Evolutionary conservation across 2,329 filamentous ascomycete genomes (phyloP).

Genomic region (Plectosphaerella cucumerina): DNA sequence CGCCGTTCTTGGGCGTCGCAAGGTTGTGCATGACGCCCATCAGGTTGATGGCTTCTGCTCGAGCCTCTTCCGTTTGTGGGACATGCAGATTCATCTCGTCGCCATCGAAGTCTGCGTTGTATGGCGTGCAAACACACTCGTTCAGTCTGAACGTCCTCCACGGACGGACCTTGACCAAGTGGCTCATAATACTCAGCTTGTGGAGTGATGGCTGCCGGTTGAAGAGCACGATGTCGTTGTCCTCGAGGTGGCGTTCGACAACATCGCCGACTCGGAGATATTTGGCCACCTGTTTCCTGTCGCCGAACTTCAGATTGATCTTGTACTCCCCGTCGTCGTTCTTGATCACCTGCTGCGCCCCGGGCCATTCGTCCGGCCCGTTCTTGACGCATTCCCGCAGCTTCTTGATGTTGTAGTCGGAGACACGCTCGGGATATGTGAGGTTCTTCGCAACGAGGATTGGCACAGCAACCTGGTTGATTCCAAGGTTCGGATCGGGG

Average conservation of each 20-base stretch:
- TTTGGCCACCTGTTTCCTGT: conserved; percentile 66
- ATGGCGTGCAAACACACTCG: conserved; percentile 96
- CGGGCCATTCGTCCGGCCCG: conserved; percentile 76
- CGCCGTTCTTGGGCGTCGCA: conserved; percentile 93
- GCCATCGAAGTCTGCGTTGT: conserved; percentile 98
- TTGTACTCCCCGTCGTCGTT: conserved; percentile 62
- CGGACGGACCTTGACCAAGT: conserved; percentile 87
- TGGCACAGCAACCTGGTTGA: conserved; percentile 92
- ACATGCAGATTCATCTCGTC: conserved; percentile 99
- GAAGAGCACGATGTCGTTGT: conserved; percentile 94
- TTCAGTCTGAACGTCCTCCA: conserved; percentile 96
- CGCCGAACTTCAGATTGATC: conserved; percentile 70
- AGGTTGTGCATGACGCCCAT: conserved; percentile 99
- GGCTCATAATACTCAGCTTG: conserved; percentile 97
- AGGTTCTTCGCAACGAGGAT: conserved; percentile 91
- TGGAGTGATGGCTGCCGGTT: conserved; percentile 97
- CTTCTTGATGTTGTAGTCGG: conserved; percentile 80
- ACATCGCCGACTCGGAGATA: conserved; percentile 78
- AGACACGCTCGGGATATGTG: conserved; percentile 89
- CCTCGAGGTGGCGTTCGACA: conserved; percentile 91
- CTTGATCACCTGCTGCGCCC: conserved; percentile 76
- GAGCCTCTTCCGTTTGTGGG: conserved; percentile 93
- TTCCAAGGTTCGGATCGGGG: conserved; percentile 87
- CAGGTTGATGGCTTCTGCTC: conserved; percentile 88
- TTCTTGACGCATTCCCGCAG: conserved; percentile 69